phyloP scores from a whole-genome alignment of 441 rosid genomes.

The Pelargonium citronellum region DNA sequence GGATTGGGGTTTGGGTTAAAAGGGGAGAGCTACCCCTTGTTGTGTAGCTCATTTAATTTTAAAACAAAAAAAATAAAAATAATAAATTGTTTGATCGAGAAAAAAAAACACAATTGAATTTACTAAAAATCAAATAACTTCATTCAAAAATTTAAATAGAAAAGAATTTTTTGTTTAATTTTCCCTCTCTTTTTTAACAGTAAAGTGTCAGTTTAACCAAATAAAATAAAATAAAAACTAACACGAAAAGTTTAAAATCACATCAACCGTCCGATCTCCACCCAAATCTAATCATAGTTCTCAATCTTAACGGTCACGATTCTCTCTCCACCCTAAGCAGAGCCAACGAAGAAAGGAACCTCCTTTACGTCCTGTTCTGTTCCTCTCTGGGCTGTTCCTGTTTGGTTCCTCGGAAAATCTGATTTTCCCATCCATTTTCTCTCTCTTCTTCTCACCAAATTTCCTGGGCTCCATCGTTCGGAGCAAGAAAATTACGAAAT shows the following conservation, averaged over 20 bases:
- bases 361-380: constrained; percentile 11
- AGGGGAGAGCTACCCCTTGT: too few relatives aligned
- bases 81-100: too few relatives aligned
- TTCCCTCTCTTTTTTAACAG: constrained; percentile 1
- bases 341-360: constrained; percentile 32
- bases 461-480: not conserved
- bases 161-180: not conserved
- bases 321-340: constrained; percentile 8
- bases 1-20: too few relatives aligned
- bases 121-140: too few relatives aligned
- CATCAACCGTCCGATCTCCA: not conserved
- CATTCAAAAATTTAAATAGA: too few relatives aligned
- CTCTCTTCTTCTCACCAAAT: constrained; percentile 13
- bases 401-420: constrained; percentile 30
- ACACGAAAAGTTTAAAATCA: constrained; percentile 1
- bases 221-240: not conserved
- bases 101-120: too few relatives aligned
- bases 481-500: not conserved
- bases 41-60: too few relatives aligned
- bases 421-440: constrained; percentile 11
- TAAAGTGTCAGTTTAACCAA: not conserved
- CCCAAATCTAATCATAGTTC: not conserved
- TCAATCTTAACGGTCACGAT: not conserved
- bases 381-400: not conserved
- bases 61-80: too few relatives aligned